A percentile compares a stretch with the other conserved stretches of the same genome.
These are phyloP conservation scores for Trichoderma sp. DNA, from an alignment of 2,329 filamentous ascomycete species.

Conservation along the genomic window DNA sequence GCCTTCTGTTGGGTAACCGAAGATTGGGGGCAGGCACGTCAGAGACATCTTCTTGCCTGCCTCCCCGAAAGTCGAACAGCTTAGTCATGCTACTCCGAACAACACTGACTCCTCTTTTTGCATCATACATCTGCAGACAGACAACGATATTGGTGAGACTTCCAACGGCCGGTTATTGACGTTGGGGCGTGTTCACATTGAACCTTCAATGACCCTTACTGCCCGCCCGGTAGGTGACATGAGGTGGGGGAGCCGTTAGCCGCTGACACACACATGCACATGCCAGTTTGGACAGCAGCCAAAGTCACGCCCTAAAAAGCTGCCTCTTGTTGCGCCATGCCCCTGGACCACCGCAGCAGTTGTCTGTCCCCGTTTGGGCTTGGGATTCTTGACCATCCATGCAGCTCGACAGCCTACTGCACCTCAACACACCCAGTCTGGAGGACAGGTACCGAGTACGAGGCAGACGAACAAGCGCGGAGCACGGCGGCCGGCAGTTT, in stretches of 20 bases:
- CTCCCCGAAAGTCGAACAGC: too few relatives aligned
- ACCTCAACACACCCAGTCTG: not conserved
- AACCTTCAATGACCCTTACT: too few relatives aligned
- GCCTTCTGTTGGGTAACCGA: too few relatives aligned
- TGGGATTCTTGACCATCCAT: slow-evolving; percentile 10
- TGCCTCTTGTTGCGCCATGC: slow-evolving; percentile 15
- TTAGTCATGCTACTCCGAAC: too few relatives aligned
- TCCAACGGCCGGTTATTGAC: too few relatives aligned
- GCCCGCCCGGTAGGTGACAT: too few relatives aligned
- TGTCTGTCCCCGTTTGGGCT: slow-evolving; percentile 10
- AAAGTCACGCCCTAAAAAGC: slow-evolving; percentile 1
- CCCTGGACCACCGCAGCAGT: slow-evolving; percentile 18
- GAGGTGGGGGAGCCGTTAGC: slow-evolving; percentile 6
- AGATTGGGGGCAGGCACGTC: too few relatives aligned
- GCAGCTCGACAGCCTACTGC: not conserved
- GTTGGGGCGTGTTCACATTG: too few relatives aligned
- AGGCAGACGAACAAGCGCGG: not conserved
- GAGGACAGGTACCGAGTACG: not conserved
- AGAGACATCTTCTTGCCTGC: too few relatives aligned
- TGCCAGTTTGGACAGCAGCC: not conserved
- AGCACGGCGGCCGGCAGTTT: slow-evolving; percentile 20
- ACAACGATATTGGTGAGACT: too few relatives aligned
- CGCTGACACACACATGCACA: not conserved
- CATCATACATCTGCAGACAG: too few relatives aligned
- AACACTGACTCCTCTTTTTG: too few relatives aligned